phyloP scores from a whole-genome alignment of 2,329 filamentous ascomycete genomes.

The Lithohypha guttulata region DNA sequence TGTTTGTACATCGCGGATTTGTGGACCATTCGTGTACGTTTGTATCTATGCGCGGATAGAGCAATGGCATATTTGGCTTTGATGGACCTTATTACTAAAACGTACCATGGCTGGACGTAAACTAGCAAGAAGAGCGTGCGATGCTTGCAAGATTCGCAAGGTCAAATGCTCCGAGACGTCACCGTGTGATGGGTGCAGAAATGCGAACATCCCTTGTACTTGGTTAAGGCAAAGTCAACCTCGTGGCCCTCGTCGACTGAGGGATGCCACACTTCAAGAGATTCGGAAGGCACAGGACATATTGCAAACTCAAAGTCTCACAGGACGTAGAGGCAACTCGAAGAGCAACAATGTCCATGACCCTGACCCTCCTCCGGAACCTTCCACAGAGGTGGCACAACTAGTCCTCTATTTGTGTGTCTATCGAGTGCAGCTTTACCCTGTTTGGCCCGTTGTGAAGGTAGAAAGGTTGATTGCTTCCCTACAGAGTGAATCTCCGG shows the following conservation, averaged over 20 bases:
- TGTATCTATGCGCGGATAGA: too few species aligned
- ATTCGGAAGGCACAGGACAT: slow-evolving; percentile 5
- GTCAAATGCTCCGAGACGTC: slow-evolving; percentile 40
- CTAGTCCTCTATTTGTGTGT: slow-evolving; percentile 32
- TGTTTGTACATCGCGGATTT: too few species aligned
- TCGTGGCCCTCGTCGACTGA: slow-evolving; percentile 37
- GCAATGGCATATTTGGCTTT: too few species aligned
- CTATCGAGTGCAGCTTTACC: slow-evolving; percentile 41
- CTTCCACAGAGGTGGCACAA: slow-evolving; percentile 15
- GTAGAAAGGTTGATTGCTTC: slow-evolving; percentile 33
- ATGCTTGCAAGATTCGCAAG: slow-evolving; percentile 45
- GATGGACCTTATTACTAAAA: too few species aligned
- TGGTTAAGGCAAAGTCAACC: slow-evolving; percentile 37
- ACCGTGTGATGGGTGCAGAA: slow-evolving; percentile 38
- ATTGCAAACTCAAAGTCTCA: slow-evolving; percentile 4
- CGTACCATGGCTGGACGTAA: slow-evolving; percentile 14
- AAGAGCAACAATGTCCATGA: slow-evolving; percentile 16
- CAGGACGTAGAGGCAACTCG: slow-evolving; percentile 11
- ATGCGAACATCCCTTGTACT: slow-evolving; percentile 40
- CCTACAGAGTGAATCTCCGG: slow-evolving; percentile 27
- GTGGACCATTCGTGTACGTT: too few species aligned
- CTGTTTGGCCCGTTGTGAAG: slow-evolving; percentile 43
- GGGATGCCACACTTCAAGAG: slow-evolving; percentile 25
- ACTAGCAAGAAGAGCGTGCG: slow-evolving; percentile 36
- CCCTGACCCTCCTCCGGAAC: slow-evolving; percentile 5